Conservation (phyloP, 164 flowering plant species). For the Kalanchoe fedtschenkoi region DNA sequence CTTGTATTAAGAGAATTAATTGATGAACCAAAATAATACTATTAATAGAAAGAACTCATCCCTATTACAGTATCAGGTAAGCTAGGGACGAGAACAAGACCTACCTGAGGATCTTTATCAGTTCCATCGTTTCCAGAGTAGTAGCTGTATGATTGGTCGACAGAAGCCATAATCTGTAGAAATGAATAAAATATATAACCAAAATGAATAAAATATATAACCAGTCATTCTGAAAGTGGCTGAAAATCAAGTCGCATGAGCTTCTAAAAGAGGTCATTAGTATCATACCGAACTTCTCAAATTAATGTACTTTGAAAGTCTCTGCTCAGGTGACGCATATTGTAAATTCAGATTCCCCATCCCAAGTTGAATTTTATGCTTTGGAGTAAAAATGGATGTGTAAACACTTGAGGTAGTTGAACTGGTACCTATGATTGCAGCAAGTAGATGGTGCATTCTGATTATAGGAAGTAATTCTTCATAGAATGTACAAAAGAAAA, state of each 20-base stretch:
- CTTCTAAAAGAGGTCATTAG: background rate
- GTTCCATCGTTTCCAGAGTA: conserved; percentile 61
- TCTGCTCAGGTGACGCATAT: conserved; percentile 17
- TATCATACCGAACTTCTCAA: conserved; percentile 23
- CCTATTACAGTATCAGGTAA: background rate
- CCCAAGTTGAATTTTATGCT: conserved; percentile 23
- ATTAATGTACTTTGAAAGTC: conserved; percentile 17
- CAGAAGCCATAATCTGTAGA: conserved; percentile 38
- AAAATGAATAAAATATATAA: background rate
- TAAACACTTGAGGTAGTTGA: conserved; percentile 19
- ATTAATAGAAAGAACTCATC: background rate
- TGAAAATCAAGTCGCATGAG: background rate
- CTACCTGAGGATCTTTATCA: conserved; percentile 69
- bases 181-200: conserved; percentile 5
- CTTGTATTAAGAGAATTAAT: conserved; percentile 8
- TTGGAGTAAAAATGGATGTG: conserved; percentile 9
- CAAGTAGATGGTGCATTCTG: background rate
- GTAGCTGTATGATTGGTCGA: conserved; percentile 53
- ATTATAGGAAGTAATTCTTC: background rate
- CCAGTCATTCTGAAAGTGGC: background rate
- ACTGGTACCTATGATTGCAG: conserved; percentile 26
- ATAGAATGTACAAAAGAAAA: background rate
- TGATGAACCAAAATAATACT: background rate
- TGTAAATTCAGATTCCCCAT: conserved; percentile 28
- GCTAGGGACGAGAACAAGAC: background rate